Evolutionary conservation across 768 basidiomycete species (phyloP), one percentile per base, ranked within the genome.

Genomic region (Suillus placidus): DNA sequence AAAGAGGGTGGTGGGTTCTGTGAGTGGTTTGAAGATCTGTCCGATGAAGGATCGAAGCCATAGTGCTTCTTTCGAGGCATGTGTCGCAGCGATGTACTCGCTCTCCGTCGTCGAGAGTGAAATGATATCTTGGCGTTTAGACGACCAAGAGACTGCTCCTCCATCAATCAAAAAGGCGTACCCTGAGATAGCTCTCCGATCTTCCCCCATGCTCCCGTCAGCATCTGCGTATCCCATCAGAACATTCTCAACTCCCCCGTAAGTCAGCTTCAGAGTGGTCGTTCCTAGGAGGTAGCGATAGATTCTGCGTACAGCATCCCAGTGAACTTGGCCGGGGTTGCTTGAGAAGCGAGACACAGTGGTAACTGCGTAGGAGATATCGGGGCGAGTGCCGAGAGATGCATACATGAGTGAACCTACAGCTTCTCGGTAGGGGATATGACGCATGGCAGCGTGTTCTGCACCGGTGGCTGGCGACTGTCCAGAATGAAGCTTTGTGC

Each of bases 91-190:
- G 14, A 82, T 73, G 69, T 82, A 84, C 71, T 84, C 83, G 0
- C 80, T 78, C 68, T 85, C 80, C 2, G 73, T 74, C 1, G 77
- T 82, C 0, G 80, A 85, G 0, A 74, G 67, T 0, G 83, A 71
- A 30, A 82, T 71, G 3, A 74, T 74, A 4, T 68, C 58, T 70
- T 86, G 85, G 57, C 78, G 73, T 66, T 78, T 76, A 0, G 78
- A 80, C 35, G 70, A 72, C 61, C 78, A 80, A 0, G 20, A 71
- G 6, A 81, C 67, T 0, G 74, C 69, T 0, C 77, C 68, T 20
- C 74, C 74, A 40, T 74, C 76, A 12, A 80, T 49, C 64, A 74
- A 68, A 58, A 78, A 78, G 14, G 72, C 70, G 66, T 76, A 81
- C 6, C 80, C 79, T 12, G 78, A 80, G 13, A 79, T 77, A 0